phyloP scores from a whole-genome alignment of 2,329 filamentous ascomycete species.

The Paracamarosporium sp. region DNA sequence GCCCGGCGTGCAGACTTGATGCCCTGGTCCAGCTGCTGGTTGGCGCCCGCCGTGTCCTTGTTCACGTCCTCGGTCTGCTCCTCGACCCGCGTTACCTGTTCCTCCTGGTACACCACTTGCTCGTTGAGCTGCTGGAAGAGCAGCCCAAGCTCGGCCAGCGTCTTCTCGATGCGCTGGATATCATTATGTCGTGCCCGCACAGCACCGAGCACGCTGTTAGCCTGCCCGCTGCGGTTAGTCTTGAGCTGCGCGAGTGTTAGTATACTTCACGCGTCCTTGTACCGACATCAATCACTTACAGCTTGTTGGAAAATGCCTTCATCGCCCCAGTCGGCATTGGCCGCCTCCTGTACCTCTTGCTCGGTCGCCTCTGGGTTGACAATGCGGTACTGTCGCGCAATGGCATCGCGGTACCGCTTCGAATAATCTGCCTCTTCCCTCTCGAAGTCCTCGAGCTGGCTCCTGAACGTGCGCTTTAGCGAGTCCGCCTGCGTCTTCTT shows the following conservation, averaged over 20 bases:
- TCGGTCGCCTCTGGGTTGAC: constrained; percentile 83
- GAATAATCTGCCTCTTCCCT: constrained; percentile 75
- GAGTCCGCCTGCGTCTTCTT: constrained; percentile 74
- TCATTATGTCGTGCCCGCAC: constrained; percentile 85
- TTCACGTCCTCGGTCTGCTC: constrained; percentile 70
- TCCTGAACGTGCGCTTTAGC: constrained; percentile 75
- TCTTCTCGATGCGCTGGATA: constrained; percentile 80
- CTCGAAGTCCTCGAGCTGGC: constrained; percentile 73
- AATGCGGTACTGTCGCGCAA: constrained; percentile 80
- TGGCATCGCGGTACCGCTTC: constrained; percentile 76
- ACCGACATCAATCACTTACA: constrained; percentile 58
- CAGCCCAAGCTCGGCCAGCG: constrained; percentile 71
- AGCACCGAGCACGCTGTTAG: constrained; percentile 74
- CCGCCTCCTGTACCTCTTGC: constrained; percentile 71
- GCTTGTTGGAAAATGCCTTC: constrained; percentile 84
- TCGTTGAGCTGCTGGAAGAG: constrained; percentile 79
- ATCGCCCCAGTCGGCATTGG: constrained; percentile 75
- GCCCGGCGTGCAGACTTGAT: constrained; percentile 70
- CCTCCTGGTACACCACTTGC: constrained; percentile 75
- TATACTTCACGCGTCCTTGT: neutral
- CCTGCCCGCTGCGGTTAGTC: constrained; percentile 76
- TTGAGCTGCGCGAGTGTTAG: constrained; percentile 63
- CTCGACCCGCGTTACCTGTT: constrained; percentile 67
- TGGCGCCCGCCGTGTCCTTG: constrained; percentile 72
- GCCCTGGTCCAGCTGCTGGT: constrained; percentile 71